Percentiles rank a stretch among this genome's conserved stretches.
phyloP scores from a whole-genome alignment of 2,329 filamentous ascomycete species.

The Pseudocercospora musae region DNA sequence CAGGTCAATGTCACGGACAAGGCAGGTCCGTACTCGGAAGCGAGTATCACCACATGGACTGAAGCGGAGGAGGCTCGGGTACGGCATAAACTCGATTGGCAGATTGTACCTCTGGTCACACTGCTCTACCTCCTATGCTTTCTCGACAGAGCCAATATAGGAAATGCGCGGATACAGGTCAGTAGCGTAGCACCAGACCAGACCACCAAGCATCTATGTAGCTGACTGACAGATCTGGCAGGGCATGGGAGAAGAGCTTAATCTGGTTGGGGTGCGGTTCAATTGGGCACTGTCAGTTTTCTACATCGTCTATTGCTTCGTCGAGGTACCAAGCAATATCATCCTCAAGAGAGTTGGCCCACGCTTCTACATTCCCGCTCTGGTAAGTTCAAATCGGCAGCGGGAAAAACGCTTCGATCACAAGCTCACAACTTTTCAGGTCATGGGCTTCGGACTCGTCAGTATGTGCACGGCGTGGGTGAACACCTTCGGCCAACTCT shows the following conservation, averaged over 20 bases:
- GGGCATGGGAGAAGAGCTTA: constrained; percentile 40
- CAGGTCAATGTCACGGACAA: constrained; percentile 5
- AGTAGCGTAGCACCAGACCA: too few relatives aligned
- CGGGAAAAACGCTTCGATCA: too few relatives aligned
- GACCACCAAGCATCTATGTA: too few relatives aligned
- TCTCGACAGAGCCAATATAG: constrained; percentile 44
- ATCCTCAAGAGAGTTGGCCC: constrained; percentile 42
- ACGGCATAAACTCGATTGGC: constrained; percentile 53
- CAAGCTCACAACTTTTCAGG: constrained; percentile 42
- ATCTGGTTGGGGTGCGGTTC: constrained; percentile 32
- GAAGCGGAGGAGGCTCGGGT: constrained; percentile 43
- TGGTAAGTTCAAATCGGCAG: not conserved
- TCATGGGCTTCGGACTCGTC: constrained; percentile 55
- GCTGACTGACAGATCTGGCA: constrained; percentile 14
- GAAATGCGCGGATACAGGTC: constrained; percentile 23
- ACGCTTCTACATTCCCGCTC: constrained; percentile 3
- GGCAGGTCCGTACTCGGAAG: constrained; percentile 1
- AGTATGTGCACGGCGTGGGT: constrained; percentile 39
- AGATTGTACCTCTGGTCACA: constrained; percentile 58
- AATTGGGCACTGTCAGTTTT: constrained; percentile 39
- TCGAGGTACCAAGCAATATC: constrained; percentile 40
- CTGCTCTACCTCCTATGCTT: constrained; percentile 59
- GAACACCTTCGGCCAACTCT: constrained; percentile 14
- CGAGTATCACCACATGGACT: constrained; percentile 17
- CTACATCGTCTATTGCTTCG: constrained; percentile 38